Evolutionary conservation across 805 yeast species (phyloP), one percentile per base, ranked within the genome.

Genomic region (Saturnispora saitoi): DNA sequence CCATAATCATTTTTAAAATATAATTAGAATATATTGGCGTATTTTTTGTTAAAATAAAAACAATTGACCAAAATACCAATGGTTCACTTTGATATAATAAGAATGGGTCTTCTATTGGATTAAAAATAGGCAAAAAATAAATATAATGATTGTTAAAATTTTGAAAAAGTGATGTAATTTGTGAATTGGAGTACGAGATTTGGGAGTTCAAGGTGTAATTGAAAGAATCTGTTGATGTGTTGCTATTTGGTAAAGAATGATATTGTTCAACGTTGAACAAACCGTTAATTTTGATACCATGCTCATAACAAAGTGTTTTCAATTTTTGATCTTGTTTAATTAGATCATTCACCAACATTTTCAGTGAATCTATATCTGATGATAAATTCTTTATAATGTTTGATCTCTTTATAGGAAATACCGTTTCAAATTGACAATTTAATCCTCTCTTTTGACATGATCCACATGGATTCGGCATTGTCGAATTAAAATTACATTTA

Each of bases 391-490:
- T 66, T 50, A 70, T 66, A 42, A 70, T 67, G 42, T 65, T 68
- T 14, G 75, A 65, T 48, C 79, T 59, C 51, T 76, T 77, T 2
- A 78, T 75, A 3, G 78, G 77, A 11, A 72, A 68, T 12, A 81
- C 77, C 17, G 74, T 67, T 53, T 80, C 86, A 41, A 80, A 65
- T 41, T 71, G 70, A 57, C 88, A 82, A 26, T 65, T 63, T 19
- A 75, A 55, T 15, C 76, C 76, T 50, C 73, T 70, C 58, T 73
- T 77, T 4, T 66, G 54, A 59, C 88, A 82, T 29, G 76, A 70
- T 3, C 80, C 61, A 56, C 88, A 82, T 0, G 84, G 75, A 22
- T 63, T 58, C 3, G 87, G 86, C 32, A 69, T 62, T 14, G 77
- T 73, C 22, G 58, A 58, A 12, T 64, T 53, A 11, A 81, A 81